A percentile compares a stretch with the other conserved stretches of the same genome.
Conservation (phyloP, 2,329 filamentous ascomycete genomes). For the Diaporthe ampelina region DNA sequence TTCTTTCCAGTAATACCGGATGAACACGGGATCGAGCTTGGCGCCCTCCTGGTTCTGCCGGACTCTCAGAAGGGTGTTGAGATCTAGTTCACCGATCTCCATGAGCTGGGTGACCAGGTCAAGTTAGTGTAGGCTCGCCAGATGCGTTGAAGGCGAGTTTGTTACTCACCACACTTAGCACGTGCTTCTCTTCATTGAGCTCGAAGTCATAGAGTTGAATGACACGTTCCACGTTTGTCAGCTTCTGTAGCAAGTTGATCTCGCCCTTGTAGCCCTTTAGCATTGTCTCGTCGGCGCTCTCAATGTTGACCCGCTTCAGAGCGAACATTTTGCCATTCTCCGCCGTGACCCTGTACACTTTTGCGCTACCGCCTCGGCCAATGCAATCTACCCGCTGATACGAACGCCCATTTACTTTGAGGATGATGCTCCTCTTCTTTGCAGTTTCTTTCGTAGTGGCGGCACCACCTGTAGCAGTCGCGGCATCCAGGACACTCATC, state of each 20-base stretch:
- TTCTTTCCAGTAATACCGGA: constrained; percentile 99
- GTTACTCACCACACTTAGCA: constrained; percentile 81
- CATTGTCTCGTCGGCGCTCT: constrained; percentile 87
- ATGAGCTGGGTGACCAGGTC: constrained; percentile 74
- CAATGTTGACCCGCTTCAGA: constrained; percentile 90
- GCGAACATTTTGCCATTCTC: constrained; percentile 98
- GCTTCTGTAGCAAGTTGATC: constrained; percentile 88
- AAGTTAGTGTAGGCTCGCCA: constrained; percentile 25
- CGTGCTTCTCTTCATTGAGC: constrained; percentile 91
- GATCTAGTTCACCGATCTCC: constrained; percentile 96
- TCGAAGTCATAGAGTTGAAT: constrained; percentile 94
- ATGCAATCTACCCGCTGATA: constrained; percentile 93
- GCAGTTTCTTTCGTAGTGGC: constrained; percentile 77
- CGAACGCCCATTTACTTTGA: constrained; percentile 90
- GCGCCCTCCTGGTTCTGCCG: constrained; percentile 80
- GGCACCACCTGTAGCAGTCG: constrained; percentile 85
- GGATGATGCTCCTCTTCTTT: constrained; percentile 83
- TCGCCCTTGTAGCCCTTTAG: constrained; percentile 93
- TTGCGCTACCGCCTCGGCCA: constrained; percentile 91
- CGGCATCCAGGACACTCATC: constrained; percentile 95
- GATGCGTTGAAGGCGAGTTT: background rate
- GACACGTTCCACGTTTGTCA: constrained; percentile 89
- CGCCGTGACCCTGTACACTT: constrained; percentile 96
- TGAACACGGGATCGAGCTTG: constrained; percentile 88
- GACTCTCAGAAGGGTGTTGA: constrained; percentile 86